phyloP scores from a whole-genome alignment of 1,139 yeast genomes.

The Kodamaea suecica region DNA sequence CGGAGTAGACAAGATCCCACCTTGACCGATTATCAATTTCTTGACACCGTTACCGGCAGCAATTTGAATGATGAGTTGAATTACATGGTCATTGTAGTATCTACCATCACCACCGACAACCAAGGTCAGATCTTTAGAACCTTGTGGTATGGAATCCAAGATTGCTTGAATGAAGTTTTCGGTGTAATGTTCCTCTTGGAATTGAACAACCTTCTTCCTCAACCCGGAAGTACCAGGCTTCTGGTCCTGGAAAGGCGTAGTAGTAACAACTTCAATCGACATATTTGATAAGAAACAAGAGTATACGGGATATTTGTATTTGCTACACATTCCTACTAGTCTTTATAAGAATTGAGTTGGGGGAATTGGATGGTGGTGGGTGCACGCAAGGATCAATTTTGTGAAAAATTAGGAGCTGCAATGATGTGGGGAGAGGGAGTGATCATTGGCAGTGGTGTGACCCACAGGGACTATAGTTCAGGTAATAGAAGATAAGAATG shows the following conservation, averaged over 20 bases:
- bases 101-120: constrained; percentile 98
- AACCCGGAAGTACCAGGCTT: constrained; percentile 98
- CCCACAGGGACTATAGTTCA: too few species aligned
- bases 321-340: too few species aligned
- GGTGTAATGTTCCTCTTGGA: constrained; percentile 77
- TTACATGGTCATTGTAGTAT: constrained; percentile 77
- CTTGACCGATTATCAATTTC: constrained; percentile 80
- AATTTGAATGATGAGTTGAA: constrained; percentile 77
- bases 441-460: too few species aligned
- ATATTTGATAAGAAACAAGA: too few species aligned
- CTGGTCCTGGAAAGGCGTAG: constrained; percentile 85
- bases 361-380: too few species aligned
- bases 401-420: too few species aligned
- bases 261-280: constrained; percentile 36
- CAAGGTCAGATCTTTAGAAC: constrained; percentile 65
- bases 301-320: too few species aligned
- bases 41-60: constrained; percentile 90
- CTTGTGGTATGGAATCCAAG: constrained; percentile 87
- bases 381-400: too few species aligned
- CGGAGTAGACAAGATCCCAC: constrained; percentile 90
- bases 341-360: too few species aligned
- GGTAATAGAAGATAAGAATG: too few species aligned
- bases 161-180: constrained; percentile 93
- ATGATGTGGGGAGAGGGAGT: too few species aligned
- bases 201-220: constrained; percentile 84